phyloP scores from a whole-genome alignment of 2,329 filamentous ascomycete species.

The Purpureocillium lavendulum region DNA sequence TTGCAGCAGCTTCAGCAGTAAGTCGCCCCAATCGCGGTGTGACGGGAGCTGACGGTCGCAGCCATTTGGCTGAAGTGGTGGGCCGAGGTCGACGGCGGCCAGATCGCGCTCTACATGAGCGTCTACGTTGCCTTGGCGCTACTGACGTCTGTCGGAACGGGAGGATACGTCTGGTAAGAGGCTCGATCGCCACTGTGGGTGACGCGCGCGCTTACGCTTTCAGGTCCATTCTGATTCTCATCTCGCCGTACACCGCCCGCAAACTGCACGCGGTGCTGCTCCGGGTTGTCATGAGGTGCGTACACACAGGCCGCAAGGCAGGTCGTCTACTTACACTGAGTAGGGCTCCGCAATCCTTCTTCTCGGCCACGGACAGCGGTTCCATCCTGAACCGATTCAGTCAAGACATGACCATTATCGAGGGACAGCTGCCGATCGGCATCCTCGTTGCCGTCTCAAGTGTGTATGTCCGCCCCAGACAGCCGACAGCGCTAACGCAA shows the following conservation, averaged over 20 bases:
- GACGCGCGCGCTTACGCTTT: background rate
- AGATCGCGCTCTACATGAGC: slow-evolving; percentile 10
- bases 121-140: slow-evolving; percentile 8
- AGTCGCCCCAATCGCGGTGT: background rate
- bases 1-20: slow-evolving; percentile 6
- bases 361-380: slow-evolving; percentile 13
- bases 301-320: background rate
- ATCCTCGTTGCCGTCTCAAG: slow-evolving; percentile 5
- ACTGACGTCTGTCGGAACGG: slow-evolving; percentile 1
- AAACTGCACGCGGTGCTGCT: slow-evolving; percentile 7
- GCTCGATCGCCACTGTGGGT: background rate
- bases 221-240: slow-evolving; percentile 7
- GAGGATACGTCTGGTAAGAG: slow-evolving; percentile 7
- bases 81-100: slow-evolving; percentile 11
- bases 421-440: slow-evolving; percentile 4
- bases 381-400: slow-evolving; percentile 14
- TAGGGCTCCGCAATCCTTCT: slow-evolving; percentile 9
- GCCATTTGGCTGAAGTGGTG: slow-evolving; percentile 23
- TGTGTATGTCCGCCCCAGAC: background rate
- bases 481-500: background rate
- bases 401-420: slow-evolving; percentile 9
- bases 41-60: background rate
- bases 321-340: background rate
- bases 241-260: slow-evolving; percentile 6
- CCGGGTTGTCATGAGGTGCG: slow-evolving; percentile 6